Percentiles rank a stretch among this genome's conserved stretches.
phyloP scores from a whole-genome alignment of 129 eudicot genomes.

The Chrysanthemum lavandulifolium region DNA sequence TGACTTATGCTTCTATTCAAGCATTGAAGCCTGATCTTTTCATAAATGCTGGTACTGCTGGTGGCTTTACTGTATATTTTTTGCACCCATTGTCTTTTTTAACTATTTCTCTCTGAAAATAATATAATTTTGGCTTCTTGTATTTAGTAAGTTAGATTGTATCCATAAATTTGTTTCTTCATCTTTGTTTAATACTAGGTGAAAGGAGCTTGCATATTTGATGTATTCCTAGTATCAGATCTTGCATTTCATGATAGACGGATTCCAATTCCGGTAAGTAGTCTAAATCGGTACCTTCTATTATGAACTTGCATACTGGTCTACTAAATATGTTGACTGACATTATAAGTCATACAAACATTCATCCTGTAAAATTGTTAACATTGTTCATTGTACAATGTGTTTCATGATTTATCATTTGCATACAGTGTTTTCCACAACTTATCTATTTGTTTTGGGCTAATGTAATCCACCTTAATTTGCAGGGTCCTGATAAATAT shows the following conservation, averaged over 20 bases:
- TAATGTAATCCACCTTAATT: neutral
- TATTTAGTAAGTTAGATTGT: constrained; percentile 31
- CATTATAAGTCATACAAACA: neutral
- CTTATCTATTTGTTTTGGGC: constrained; percentile 1
- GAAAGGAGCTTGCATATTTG: constrained; percentile 61
- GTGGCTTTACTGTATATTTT: constrained; percentile 54
- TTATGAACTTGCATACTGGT: too few relatives aligned
- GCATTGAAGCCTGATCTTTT: constrained; percentile 82
- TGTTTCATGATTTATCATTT: neutral
- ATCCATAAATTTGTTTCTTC: neutral
- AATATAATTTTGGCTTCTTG: neutral
- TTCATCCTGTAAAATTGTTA: neutral
- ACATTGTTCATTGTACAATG: neutral
- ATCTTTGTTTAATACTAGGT: constrained; percentile 33
- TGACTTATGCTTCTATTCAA: constrained; percentile 81
- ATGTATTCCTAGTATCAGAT: constrained; percentile 62
- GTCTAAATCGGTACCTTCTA: neutral
- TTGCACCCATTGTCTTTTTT: neutral
- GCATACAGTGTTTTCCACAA: neutral
- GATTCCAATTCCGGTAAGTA: constrained; percentile 60
- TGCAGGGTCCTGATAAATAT: constrained; percentile 62
- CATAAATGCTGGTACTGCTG: constrained; percentile 91
- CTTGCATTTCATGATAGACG: constrained; percentile 72
- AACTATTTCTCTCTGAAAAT: constrained; percentile 2
- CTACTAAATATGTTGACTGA: neutral